Evolutionary conservation across 768 basidiomycete species (phyloP).

Genomic region (Suillus placidus): DNA sequence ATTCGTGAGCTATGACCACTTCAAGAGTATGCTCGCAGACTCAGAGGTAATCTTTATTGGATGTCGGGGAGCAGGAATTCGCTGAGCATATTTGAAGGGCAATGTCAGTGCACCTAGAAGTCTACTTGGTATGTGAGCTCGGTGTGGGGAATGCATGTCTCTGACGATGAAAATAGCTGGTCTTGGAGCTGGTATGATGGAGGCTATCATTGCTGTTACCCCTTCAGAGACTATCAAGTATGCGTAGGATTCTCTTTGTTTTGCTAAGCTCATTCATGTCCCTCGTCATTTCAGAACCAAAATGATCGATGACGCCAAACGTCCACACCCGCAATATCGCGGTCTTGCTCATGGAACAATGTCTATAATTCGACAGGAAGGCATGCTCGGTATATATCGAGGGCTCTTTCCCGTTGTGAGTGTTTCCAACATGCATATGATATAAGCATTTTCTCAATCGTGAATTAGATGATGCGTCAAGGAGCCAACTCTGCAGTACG

Average conservation of each 20-base stretch:
- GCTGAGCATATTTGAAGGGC: conserved; percentile 53
- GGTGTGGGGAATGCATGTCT: conserved; percentile 1
- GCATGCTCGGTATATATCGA: conserved; percentile 81
- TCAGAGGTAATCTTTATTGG: conserved; percentile 54
- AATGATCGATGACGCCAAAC: conserved; percentile 92
- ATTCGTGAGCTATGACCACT: conserved; percentile 93
- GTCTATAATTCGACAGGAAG: conserved; percentile 83
- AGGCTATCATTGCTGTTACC: conserved; percentile 93
- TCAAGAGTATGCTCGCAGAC: conserved; percentile 84
- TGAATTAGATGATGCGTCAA: conserved; percentile 88
- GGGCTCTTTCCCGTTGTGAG: conserved; percentile 92
- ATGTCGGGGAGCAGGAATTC: neutral
- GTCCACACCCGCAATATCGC: conserved; percentile 80
- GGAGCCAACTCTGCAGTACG: conserved; percentile 93
- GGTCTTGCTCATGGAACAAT: conserved; percentile 86
- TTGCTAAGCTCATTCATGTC: neutral
- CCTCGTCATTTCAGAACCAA: conserved; percentile 78
- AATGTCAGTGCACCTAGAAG: conserved; percentile 88
- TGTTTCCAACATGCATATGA: conserved; percentile 17
- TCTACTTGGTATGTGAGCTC: conserved; percentile 62
- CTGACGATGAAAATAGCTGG: conserved; percentile 50
- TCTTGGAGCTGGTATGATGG: conserved; percentile 86
- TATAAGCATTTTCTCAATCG: neutral
- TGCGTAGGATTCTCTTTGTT: conserved; percentile 25
- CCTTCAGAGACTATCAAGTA: conserved; percentile 99